phyloP scores from a whole-genome alignment of 495 filamentous ascomycete species.

The Tetracladium marchalianum region DNA sequence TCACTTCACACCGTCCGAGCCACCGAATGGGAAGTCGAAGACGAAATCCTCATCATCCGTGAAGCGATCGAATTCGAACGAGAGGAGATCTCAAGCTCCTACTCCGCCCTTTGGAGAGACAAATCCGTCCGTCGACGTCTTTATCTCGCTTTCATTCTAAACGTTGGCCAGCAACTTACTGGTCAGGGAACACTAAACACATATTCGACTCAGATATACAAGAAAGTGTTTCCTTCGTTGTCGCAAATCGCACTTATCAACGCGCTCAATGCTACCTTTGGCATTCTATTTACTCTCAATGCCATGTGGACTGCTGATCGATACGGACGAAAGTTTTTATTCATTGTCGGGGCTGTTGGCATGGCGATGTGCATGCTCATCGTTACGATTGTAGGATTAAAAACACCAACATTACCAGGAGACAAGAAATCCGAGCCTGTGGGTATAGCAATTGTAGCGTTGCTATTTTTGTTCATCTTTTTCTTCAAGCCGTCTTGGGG shows the following conservation, averaged over 20 bases:
- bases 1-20: constrained; percentile 45
- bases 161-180: constrained; percentile 62
- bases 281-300: constrained; percentile 62
- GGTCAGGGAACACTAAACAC: constrained; percentile 41
- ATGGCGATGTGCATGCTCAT: constrained; percentile 43
- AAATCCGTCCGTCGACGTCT: constrained; percentile 63
- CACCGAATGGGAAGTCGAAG: constrained; percentile 54
- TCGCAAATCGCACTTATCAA: constrained; percentile 28
- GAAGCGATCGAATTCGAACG: constrained; percentile 60
- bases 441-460: constrained; percentile 51
- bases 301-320: constrained; percentile 54
- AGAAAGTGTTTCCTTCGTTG: constrained; percentile 46
- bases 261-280: constrained; percentile 67
- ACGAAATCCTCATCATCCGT: constrained; percentile 71
- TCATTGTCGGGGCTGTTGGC: constrained; percentile 42
- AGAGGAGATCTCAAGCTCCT: constrained; percentile 55
- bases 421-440: constrained; percentile 44
- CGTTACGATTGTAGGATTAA: constrained; percentile 51
- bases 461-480: constrained; percentile 53
- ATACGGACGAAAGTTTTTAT: constrained; percentile 42
- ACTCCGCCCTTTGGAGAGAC: constrained; percentile 56
- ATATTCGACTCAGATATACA: constrained; percentile 55
- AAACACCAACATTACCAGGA: constrained; percentile 33
- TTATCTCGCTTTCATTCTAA: constrained; percentile 50
- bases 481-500: constrained; percentile 63